Evolutionary conservation across 768 basidiomycete genomes (phyloP).

Genomic region (Boletus rubroflammeus): DNA sequence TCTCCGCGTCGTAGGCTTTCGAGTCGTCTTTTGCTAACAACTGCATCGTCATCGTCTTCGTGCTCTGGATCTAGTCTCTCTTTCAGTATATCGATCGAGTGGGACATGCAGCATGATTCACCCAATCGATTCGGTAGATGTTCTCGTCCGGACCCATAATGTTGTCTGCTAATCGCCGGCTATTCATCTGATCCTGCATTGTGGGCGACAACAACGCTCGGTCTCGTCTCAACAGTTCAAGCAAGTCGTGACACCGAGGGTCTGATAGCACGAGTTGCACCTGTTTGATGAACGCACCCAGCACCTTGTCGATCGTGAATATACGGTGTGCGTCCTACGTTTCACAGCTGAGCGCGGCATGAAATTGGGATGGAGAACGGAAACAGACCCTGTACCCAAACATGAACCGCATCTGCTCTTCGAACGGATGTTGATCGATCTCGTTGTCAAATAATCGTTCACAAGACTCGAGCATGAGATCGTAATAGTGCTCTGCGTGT

Average conservation of each 20-base stretch:
- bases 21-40: conserved; percentile 78
- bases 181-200: conserved; percentile 68
- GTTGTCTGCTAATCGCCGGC: conserved; percentile 63
- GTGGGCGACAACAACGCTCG: conserved; percentile 55
- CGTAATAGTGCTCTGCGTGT: conserved; percentile 70
- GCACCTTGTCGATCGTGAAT: conserved; percentile 92
- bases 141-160: conserved; percentile 74
- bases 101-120: conserved; percentile 29
- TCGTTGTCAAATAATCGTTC: conserved; percentile 92
- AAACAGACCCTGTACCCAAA: conserved; percentile 71
- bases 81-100: background rate
- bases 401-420: conserved; percentile 86
- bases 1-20: conserved; percentile 71
- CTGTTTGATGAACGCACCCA: conserved; percentile 87
- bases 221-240: conserved; percentile 69
- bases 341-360: background rate
- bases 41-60: conserved; percentile 68
- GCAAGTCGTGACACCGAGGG: conserved; percentile 64
- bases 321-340: conserved; percentile 74
- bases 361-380: background rate
- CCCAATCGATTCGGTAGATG: conserved; percentile 80
- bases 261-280: conserved; percentile 73
- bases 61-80: conserved; percentile 52
- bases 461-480: conserved; percentile 78
- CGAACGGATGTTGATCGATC: conserved; percentile 80